phyloP scores from a whole-genome alignment of 2,329 filamentous ascomycete species.

The Intubia oerlemansii region DNA sequence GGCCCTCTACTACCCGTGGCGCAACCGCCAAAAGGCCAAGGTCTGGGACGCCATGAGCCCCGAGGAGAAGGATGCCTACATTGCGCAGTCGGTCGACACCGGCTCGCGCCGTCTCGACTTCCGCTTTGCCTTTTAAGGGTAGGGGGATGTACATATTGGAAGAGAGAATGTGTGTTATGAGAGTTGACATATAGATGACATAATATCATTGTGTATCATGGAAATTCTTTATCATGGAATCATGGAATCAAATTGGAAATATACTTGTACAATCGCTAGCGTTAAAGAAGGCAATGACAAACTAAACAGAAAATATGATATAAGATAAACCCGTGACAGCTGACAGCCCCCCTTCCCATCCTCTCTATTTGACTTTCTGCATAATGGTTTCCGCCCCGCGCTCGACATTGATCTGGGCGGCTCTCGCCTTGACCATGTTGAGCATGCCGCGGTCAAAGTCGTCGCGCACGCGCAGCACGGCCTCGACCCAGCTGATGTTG shows the following conservation, averaged over 20 bases:
- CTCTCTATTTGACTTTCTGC: conserved; percentile 76
- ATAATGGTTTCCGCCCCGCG: conserved; percentile 79
- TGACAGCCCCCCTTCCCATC: too few relatives aligned
- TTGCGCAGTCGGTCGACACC: conserved; percentile 19
- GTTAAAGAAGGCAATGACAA: too few relatives aligned
- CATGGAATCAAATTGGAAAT: too few relatives aligned
- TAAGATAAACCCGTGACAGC: too few relatives aligned
- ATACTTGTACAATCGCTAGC: too few relatives aligned
- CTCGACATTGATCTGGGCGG: conserved; percentile 66
- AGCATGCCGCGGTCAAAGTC: conserved; percentile 88
- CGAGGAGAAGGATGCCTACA: conserved; percentile 27
- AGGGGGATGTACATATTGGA: too few relatives aligned
- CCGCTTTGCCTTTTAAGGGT: too few relatives aligned
- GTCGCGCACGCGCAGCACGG: conserved; percentile 65
- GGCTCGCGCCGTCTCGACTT: conserved; percentile 24
- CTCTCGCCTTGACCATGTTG: conserved; percentile 67
- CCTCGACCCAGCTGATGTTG: conserved; percentile 88
- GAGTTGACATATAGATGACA: too few relatives aligned
- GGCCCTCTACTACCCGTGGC: conserved; percentile 24
- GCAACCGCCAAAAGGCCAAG: conserved; percentile 24
- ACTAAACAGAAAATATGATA: too few relatives aligned
- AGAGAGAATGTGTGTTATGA: too few relatives aligned
- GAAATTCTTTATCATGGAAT: too few relatives aligned
- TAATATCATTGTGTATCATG: too few relatives aligned
- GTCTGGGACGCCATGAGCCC: conserved; percentile 26